A percentile compares a stretch with the other conserved stretches of the same genome.
These are phyloP conservation scores for Pseudogymnoascus sp. DNA, from an alignment of 2,329 filamentous ascomycete species.

Conservation along the genomic window DNA sequence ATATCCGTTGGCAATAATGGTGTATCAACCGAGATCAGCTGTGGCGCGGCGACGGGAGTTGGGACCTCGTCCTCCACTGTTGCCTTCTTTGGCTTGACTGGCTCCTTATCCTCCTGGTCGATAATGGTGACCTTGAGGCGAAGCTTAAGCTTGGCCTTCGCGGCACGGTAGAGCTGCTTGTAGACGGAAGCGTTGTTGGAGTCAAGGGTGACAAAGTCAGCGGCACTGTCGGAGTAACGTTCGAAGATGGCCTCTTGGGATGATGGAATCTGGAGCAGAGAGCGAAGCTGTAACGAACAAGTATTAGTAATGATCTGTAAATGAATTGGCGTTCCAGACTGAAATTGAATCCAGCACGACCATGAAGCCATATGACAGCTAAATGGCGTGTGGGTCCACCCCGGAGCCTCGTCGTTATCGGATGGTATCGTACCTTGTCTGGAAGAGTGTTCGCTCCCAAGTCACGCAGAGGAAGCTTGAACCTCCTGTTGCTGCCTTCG, in stretches of 20 bases:
- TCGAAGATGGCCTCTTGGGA: slow-evolving; percentile 65
- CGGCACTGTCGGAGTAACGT: slow-evolving; percentile 91
- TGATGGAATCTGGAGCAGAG: slow-evolving; percentile 56
- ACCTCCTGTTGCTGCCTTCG: slow-evolving; percentile 68
- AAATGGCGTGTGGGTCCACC: slow-evolving; percentile 7
- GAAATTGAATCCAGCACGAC: not conserved
- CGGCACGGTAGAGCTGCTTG: slow-evolving; percentile 93
- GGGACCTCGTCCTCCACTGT: slow-evolving; percentile 44
- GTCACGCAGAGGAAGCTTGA: slow-evolving; percentile 85
- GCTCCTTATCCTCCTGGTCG: slow-evolving; percentile 27
- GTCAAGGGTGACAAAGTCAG: slow-evolving; percentile 72
- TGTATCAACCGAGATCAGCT: not conserved
- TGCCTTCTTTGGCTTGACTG: slow-evolving; percentile 29
- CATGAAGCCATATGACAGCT: slow-evolving; percentile 29
- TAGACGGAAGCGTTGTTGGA: slow-evolving; percentile 73
- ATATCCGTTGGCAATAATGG: not conserved
- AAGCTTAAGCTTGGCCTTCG: slow-evolving; percentile 96
- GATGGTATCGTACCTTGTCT: slow-evolving; percentile 60
- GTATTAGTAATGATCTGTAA: slow-evolving; percentile 20
- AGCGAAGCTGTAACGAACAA: slow-evolving; percentile 53
- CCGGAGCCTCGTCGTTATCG: not conserved
- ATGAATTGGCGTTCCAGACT: not conserved
- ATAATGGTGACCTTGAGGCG: slow-evolving; percentile 66
- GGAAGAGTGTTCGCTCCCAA: slow-evolving; percentile 69
- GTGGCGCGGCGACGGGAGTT: slow-evolving; percentile 1